Conservation (phyloP, 371 early-diverging fungal genomes). For the Dentiscutata heterogama region DNA sequence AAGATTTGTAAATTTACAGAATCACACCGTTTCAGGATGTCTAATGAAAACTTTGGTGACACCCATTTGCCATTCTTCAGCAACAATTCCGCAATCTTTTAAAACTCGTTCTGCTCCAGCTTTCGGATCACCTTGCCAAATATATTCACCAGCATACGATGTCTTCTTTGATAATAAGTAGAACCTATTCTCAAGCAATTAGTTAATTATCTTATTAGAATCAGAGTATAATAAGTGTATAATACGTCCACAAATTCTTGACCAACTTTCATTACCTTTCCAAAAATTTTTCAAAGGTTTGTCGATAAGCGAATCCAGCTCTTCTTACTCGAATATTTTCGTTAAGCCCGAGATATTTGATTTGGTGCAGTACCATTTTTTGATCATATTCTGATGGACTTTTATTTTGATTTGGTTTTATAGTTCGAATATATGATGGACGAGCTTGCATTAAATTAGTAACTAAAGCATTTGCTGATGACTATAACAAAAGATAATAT, state of each 20-base stretch:
- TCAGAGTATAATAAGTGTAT: neutral
- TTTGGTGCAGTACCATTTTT: conserved; percentile 94
- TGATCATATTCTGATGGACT: conserved; percentile 90
- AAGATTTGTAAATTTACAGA: neutral
- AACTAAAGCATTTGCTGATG: conserved; percentile 75
- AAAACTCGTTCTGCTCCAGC: conserved; percentile 81
- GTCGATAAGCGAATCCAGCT: conserved; percentile 96
- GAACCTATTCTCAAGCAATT: conserved; percentile 59
- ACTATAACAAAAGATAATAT: conserved; percentile 10
- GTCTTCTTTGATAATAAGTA: conserved; percentile 81
- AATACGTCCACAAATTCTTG: neutral
- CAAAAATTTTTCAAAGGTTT: conserved; percentile 91
- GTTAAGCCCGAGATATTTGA: conserved; percentile 94
- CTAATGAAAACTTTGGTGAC: conserved; percentile 95
- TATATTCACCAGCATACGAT: conserved; percentile 88
- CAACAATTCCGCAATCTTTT: conserved; percentile 84
- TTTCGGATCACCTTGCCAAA: conserved; percentile 87
- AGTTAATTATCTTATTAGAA: neutral
- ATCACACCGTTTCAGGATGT: conserved; percentile 86
- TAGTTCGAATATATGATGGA: conserved; percentile 99
- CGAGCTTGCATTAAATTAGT: conserved; percentile 93
- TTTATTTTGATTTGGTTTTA: conserved; percentile 98
- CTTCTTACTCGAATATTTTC: conserved; percentile 98
- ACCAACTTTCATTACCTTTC: conserved; percentile 58
- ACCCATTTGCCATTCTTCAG: conserved; percentile 97